Base-by-base conservation (phyloP, 352 stramenopile species). In the Paralagenidium karlingii region DNA sequence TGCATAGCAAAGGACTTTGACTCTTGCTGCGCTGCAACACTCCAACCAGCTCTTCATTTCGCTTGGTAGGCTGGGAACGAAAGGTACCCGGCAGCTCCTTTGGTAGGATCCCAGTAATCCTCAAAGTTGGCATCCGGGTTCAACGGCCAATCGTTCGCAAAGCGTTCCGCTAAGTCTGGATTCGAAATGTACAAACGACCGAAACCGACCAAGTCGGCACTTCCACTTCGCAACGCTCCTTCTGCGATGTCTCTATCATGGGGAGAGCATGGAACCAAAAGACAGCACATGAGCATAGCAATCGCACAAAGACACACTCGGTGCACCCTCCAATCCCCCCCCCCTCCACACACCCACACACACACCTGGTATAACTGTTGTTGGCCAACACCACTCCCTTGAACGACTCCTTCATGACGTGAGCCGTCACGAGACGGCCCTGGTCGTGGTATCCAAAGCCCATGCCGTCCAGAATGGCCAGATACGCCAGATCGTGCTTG, bases 171-270 rank as follows among this genome's bases (percentile, higher is more conserved):
- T 26, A 53, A 47, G 34, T 60, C 52, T 9, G 59, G 59, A 36
- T 69, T 69, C 26, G 53, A 47, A 24, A 70, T 66, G 49, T 55
- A 70, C 15, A 51, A 34, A n/a, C 60, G 60, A 34, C 55, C 49
- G 26, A 70, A 70, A 5, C 36, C 38, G 19, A 65, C 56, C 2
- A 61, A 12, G 38, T 70, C 56, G 1, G 38, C 53, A 1, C 46
- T 18, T 19, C 60, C 60, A 7, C 34, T 61, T 21, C 56, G 52
- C 24, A 66, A 33, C 3, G 40, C 53, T 1, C 55, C 55, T 26
- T 66, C 55, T 0, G 55, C 55, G 7, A 28, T 38, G 30, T 66
- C 55, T n/a, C n/a, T n/a, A n/a, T n/a, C n/a, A n/a, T n/a, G n/a
- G n/a, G n/a, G n/a, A n/a, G n/a, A n/a, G n/a, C n/a, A n/a, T n/a